Evolutionary conservation across 106 monocot genomes (phyloP), one percentile per base, ranked within the genome.

Genomic region (Apostasia ramifera): DNA sequence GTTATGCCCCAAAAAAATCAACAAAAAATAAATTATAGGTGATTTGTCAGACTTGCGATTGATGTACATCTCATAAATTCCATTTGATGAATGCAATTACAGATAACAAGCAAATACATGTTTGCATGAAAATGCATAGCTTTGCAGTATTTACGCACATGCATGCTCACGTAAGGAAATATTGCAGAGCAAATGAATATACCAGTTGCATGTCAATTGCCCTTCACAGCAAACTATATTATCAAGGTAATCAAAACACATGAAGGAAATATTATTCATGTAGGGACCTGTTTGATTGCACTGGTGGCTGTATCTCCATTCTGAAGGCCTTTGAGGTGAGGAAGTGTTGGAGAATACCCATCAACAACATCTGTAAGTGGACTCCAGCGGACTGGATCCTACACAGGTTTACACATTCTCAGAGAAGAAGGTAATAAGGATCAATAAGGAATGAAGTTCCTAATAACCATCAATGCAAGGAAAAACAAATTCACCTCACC

Each of bases 241-340:
- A 8, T 8, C 15, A 39, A 39, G 8, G 26, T 8, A 6, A 67
- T 51, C 8, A 15, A 51, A 51, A 67, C 15, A 26, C 8, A 53
- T 11, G 4, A 12, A 12, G 4, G 4, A 50, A 13, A 65, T 44
- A 46, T 45, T 47, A 65, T 65, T 11, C 46, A 46, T 4, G 5
- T 45, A 4, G 14, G 3, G 14, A 92, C 97, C 87, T 97, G 97
- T 70, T 97, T 97, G 61, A 97, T 97, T 73, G 92, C 92, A 83
- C 97, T 97, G 57, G 97, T 97, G 49, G 97, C 97, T 40, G 92
- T 97, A 70, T 97, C 97, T 48, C 97, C 97, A 89, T 97, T 97
- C 67, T 97, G 97, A 75, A 97, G 97, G 52, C 97, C 97, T 77
- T 97, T 97, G 43, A 97, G 92, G 74, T 97, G 97, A 75, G 97